phyloP scores from a whole-genome alignment of 176 grass and related monocot genomes.

The Eragrostis nindensis region DNA sequence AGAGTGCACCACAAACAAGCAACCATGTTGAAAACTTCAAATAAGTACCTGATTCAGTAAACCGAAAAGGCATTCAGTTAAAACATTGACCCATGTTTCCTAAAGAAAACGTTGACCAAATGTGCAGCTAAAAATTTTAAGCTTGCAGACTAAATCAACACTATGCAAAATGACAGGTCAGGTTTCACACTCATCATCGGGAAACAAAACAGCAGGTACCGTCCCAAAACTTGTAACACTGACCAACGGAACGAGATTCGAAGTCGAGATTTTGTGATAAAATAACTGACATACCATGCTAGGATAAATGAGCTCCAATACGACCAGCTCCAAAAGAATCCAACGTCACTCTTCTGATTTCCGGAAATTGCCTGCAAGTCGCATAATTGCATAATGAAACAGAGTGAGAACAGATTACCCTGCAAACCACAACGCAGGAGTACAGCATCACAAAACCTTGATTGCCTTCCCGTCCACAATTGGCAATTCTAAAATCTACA shows the following conservation, averaged over 20 bases:
- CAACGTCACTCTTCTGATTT: slow-evolving; percentile 68
- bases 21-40: background rate
- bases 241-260: background rate
- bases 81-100: background rate
- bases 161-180: slow-evolving; percentile 21
- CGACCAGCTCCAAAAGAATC: slow-evolving; percentile 95
- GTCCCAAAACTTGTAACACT: background rate
- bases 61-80: slow-evolving; percentile 3
- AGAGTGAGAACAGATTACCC: background rate
- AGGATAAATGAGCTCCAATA: slow-evolving; percentile 98
- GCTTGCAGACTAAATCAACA: background rate
- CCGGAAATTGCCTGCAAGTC: slow-evolving; percentile 66
- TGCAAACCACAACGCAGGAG: background rate
- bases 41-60: background rate
- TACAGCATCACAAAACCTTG: background rate
- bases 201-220: background rate
- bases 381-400: slow-evolving; percentile 13
- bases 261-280: background rate
- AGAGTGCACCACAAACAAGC: background rate
- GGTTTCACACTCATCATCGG: slow-evolving; percentile 23
- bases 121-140: background rate
- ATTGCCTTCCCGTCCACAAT: background rate
- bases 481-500: background rate
- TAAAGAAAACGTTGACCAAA: background rate
- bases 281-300: slow-evolving; percentile 59